These are phyloP conservation scores for Alisma plantagoaquatica DNA, from an alignment of 106 monocot genomes.

Conservation along the genomic window DNA sequence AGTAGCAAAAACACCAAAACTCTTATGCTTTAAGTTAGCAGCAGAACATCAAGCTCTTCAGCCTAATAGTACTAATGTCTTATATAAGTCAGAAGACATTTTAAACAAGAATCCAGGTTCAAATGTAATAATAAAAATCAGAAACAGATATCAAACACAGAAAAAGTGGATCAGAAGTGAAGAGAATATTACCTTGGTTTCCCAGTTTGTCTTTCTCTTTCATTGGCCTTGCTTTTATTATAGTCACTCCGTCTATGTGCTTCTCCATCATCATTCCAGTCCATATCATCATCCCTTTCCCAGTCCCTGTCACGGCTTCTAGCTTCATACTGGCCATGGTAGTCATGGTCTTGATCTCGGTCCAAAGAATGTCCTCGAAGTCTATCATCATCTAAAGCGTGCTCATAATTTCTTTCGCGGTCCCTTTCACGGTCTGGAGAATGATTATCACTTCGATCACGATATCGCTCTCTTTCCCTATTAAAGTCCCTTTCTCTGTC, in stretches of 20 bases:
- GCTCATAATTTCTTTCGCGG: slow-evolving; percentile 43
- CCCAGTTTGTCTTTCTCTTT: slow-evolving; percentile 32
- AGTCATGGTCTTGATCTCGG: slow-evolving; percentile 32
- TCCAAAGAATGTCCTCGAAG: slow-evolving; percentile 33
- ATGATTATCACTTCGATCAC: slow-evolving; percentile 41
- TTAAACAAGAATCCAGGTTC: not conserved
- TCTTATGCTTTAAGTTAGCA: not conserved
- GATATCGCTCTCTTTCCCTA: slow-evolving; percentile 42
- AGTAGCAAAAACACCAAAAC: not conserved
- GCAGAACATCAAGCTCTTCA: not conserved
- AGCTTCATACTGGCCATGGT: slow-evolving; percentile 25
- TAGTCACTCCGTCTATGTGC: slow-evolving; percentile 29
- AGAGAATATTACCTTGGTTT: slow-evolving; percentile 42
- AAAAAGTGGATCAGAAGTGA: not conserved
- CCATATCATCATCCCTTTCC: slow-evolving; percentile 44
- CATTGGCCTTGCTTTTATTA: slow-evolving; percentile 39
- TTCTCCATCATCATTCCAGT: slow-evolving; percentile 42
- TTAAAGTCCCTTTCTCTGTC: slow-evolving; percentile 41
- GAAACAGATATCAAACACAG: not conserved
- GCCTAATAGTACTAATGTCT: not conserved
- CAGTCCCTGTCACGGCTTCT: slow-evolving; percentile 28
- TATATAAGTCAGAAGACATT: too few species aligned
- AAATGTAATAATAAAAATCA: not conserved
- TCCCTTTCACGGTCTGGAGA: slow-evolving; percentile 43
- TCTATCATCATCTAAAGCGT: slow-evolving; percentile 34